Base-by-base conservation (phyloP, 192 early-diverging fungal genomes). In the Polychytrium aggregatum region DNA sequence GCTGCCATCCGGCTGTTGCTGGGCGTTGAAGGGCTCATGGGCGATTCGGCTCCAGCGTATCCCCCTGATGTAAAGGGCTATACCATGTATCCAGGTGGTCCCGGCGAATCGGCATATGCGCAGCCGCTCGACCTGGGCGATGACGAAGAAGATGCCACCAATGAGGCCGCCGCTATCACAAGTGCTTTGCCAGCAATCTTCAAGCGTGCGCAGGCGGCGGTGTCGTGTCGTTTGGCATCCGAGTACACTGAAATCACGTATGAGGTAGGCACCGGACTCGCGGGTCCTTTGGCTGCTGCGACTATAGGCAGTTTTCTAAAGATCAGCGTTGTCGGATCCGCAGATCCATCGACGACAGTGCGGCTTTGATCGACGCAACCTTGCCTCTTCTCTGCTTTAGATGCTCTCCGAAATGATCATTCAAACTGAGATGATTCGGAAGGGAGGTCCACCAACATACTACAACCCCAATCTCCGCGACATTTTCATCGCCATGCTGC, bases 321-420 rank as follows among this genome's bases (percentile, higher is more conserved):
- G n/a, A n/a, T n/a, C n/a, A n/a, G n/a, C n/a, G n/a, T n/a, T n/a
- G n/a, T n/a, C n/a, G 42, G 25, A 0, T 14, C 21, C 21, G 13
- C 1, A 21, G 18, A 1, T 21, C 13, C 0, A 21, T 44, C 18
- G 21, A 42, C 7, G 43, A 21, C 7, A 28, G 10, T 29, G 4
- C n/a, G 4, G 18, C 33, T 37, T 37, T 37, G 16, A 10, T 16
- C 35, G 9, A 16, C 16, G 35, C 16, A 36, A 8, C 16, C 35
- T 36, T 8, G 9, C 16, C 11, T 18, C 46, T 1, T 9, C 30
- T 36, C 35, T 18, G 25, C 22, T 11, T 6, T 31, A 76, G 36
- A 70, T 90, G 48, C 44, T 91, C 0, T 84, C 82, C 4, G 90
- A 93, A 50, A 70, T 87, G 18, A 76, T 79, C n/a, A 63, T 68